These are phyloP conservation scores for Peniophora sp. DNA, from an alignment of 1,284 basidiomycete species.

Conservation along the genomic window DNA sequence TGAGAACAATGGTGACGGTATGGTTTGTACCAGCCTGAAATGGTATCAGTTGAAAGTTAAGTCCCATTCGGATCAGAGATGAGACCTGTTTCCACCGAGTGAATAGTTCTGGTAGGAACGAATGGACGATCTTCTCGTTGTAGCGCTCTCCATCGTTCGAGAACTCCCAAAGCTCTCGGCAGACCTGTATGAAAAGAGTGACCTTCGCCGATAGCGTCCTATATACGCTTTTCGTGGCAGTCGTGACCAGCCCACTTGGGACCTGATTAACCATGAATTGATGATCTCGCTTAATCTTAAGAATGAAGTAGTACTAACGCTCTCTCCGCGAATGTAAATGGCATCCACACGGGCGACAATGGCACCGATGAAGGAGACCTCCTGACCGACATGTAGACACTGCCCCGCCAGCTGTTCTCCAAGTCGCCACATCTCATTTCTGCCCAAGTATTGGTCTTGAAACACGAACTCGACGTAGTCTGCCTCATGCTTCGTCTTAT, in stretches of 20 bases:
- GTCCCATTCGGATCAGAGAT: no score
- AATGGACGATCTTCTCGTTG: constrained; percentile 94
- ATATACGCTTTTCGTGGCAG: constrained; percentile 84
- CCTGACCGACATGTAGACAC: constrained; percentile 63
- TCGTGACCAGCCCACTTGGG: constrained; percentile 75
- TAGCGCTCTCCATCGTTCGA: constrained; percentile 94
- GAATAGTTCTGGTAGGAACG: constrained; percentile 83
- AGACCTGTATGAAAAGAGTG: constrained; percentile 93
- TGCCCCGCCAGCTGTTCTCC: constrained; percentile 73
- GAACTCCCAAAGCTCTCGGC: constrained; percentile 95
- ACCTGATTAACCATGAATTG: constrained; percentile 37
- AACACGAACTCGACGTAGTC: constrained; percentile 87
- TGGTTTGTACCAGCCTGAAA: constrained; percentile 72
- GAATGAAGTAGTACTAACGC: constrained; percentile 31
- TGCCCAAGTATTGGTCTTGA: constrained; percentile 86
- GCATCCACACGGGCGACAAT: constrained; percentile 74
- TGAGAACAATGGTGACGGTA: constrained; percentile 89
- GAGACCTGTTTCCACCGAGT: constrained; percentile 62
- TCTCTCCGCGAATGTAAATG: constrained; percentile 62
- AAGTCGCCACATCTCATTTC: constrained; percentile 91
- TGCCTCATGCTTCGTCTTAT: constrained; percentile 55
- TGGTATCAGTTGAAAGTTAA: no score
- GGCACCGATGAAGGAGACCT: constrained; percentile 70
- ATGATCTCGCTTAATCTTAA: neutral
- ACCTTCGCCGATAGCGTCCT: constrained; percentile 88